A percentile compares a stretch with the other conserved stretches of the same genome.
phyloP scores from a whole-genome alignment of 306 rosid species.

The Calophaca sinica region DNA sequence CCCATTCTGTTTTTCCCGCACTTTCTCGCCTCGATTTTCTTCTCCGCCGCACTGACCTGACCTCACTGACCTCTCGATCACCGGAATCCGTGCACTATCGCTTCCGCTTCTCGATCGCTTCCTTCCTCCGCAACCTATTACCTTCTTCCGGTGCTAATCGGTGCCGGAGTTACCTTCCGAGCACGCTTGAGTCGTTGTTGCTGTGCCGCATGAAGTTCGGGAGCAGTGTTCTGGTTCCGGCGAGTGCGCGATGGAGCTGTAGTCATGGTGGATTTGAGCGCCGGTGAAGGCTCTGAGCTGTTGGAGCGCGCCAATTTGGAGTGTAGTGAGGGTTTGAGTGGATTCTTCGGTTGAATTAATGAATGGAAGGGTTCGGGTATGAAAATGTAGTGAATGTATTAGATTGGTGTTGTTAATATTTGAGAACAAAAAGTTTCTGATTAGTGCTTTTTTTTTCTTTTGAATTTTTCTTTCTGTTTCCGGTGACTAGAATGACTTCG shows the following conservation, averaged over 20 bases:
- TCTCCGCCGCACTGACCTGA: conserved; percentile 49
- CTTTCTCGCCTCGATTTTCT: conserved; percentile 59
- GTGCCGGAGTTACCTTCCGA: conserved; percentile 25
- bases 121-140: conserved; percentile 43
- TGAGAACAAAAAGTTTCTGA: conserved; percentile 54
- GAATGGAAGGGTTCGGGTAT: conserved; percentile 75
- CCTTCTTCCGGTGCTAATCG: conserved; percentile 24
- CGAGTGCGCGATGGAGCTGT: conserved; percentile 48
- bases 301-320: conserved; percentile 48
- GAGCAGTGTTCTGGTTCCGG: conserved; percentile 43
- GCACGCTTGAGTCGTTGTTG: conserved; percentile 1
- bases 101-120: conserved; percentile 51
- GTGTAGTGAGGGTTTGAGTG: conserved; percentile 53
- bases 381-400: conserved; percentile 62
- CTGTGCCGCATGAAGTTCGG: conserved; percentile 41
- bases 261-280: conserved; percentile 68
- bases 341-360: conserved; percentile 50
- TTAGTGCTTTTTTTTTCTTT: conserved; percentile 23
- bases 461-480: conserved; percentile 20
- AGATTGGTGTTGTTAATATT: conserved; percentile 60
- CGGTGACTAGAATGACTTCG: conserved; percentile 79
- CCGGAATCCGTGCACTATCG: conserved; percentile 53
- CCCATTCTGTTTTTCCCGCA: conserved; percentile 62
- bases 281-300: conserved; percentile 55
- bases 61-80: conserved; percentile 55